Conservation (phyloP, 2,329 filamentous ascomycete genomes). For the Aspergillus alliaceus region DNA sequence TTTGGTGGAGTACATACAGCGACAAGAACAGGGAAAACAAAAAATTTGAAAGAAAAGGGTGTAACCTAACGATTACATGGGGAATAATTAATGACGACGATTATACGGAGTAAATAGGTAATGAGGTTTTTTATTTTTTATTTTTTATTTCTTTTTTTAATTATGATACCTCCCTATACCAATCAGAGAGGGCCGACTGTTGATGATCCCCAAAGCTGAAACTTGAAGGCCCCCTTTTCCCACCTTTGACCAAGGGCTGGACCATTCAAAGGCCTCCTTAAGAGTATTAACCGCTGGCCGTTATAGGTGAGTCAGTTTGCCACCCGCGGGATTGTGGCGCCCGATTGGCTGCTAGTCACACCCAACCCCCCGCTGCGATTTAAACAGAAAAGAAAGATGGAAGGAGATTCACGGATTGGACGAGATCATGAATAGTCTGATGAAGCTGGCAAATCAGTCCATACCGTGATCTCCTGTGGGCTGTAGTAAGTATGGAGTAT, state of each 20-base stretch:
- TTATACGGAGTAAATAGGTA: background rate
- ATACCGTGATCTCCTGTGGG: no score
- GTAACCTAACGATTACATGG: background rate
- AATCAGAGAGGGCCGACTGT: background rate
- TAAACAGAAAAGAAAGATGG: background rate
- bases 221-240: background rate
- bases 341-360: background rate
- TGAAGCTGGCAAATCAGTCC: background rate
- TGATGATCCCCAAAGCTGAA: slow-evolving; percentile 3
- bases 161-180: no score
- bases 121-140: background rate
- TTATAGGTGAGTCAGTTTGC: slow-evolving; percentile 1
- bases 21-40: no score
- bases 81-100: background rate
- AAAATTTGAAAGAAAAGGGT: background rate
- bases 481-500: no score
- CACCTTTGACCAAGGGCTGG: background rate
- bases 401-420: background rate
- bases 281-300: slow-evolving; percentile 1
- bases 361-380: background rate
- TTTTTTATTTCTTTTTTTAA: no score
- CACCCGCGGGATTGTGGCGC: background rate
- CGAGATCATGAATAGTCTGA: background rate
- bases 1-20: no score
- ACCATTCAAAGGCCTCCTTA: background rate